Conservation (phyloP, 1,139 yeast species). For the Debaryomyces sp. region DNA sequence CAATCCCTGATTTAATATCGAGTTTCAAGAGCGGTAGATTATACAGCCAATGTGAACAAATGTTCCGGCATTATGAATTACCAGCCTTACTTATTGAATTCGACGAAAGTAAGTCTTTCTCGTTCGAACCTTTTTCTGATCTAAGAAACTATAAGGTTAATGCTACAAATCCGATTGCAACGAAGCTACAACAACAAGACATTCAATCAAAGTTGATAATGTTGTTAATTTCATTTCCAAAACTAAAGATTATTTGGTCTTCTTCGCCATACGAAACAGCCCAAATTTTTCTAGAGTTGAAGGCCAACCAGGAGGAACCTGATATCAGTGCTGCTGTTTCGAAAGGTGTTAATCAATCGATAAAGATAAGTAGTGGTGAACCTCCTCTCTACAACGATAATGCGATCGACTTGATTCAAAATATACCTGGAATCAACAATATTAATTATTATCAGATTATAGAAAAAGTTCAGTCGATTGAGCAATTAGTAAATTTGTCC, state of each 20-base stretch:
- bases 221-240: constrained; percentile 76
- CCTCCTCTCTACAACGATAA: constrained; percentile 62
- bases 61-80: constrained; percentile 80
- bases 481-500: constrained; percentile 54
- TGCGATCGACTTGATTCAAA: constrained; percentile 72
- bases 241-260: constrained; percentile 84
- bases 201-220: constrained; percentile 75
- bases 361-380: constrained; percentile 40
- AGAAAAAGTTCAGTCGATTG: constrained; percentile 56
- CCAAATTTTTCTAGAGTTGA: constrained; percentile 76
- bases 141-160: constrained; percentile 37
- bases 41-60: constrained; percentile 82
- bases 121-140: constrained; percentile 79
- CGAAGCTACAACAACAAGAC: constrained; percentile 59
- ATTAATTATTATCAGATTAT: constrained; percentile 63
- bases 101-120: constrained; percentile 83
- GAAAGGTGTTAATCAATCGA: constrained; percentile 54
- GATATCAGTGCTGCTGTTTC: constrained; percentile 68
- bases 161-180: constrained; percentile 36
- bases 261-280: constrained; percentile 93
- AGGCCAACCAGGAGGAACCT: constrained; percentile 78
- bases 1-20: constrained; percentile 82
- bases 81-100: constrained; percentile 88
- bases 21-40: constrained; percentile 87
- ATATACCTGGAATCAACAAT: constrained; percentile 81